phyloP scores from a whole-genome alignment of 2,329 filamentous ascomycete genomes.

The Cladophialophora yegresii region DNA sequence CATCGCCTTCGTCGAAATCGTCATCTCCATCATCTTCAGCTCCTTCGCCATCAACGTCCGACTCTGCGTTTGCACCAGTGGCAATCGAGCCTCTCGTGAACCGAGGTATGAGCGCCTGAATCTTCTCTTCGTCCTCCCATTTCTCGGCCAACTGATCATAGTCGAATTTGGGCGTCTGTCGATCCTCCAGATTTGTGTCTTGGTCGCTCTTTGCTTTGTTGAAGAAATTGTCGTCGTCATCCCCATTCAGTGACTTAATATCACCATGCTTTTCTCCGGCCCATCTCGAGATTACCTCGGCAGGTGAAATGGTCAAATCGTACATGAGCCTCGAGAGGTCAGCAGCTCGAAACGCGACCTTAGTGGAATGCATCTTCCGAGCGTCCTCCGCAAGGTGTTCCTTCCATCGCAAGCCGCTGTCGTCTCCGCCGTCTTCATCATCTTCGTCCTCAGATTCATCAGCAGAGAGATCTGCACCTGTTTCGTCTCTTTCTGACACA shows the following conservation, averaged over 20 bases:
- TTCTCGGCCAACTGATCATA: constrained; percentile 79
- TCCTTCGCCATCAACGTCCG: constrained; percentile 56
- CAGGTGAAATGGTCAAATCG: constrained; percentile 73
- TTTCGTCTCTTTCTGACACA: constrained; percentile 66
- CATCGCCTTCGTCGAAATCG: constrained; percentile 67
- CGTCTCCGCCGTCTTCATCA: constrained; percentile 60
- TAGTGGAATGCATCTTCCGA: constrained; percentile 67
- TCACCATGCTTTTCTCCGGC: constrained; percentile 65
- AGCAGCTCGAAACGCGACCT: constrained; percentile 71
- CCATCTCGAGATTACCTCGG: constrained; percentile 78
- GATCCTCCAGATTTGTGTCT: constrained; percentile 65
- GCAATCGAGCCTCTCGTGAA: constrained; percentile 72
- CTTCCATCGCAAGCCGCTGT: constrained; percentile 80
- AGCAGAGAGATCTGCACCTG: constrained; percentile 53
- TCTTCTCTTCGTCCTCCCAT: constrained; percentile 77
- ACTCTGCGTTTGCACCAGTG: constrained; percentile 57
- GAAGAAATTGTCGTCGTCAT: constrained; percentile 68
- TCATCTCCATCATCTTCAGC: constrained; percentile 57
- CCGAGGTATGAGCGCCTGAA: constrained; percentile 71
- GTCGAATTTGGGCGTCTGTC: constrained; percentile 75
- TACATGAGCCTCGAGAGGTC: constrained; percentile 90
- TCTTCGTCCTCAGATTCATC: constrained; percentile 52
- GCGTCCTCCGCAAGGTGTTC: constrained; percentile 78
- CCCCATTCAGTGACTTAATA: constrained; percentile 59
- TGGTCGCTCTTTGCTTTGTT: constrained; percentile 56